Evolutionary conservation across 2,329 filamentous ascomycete genomes (phyloP), one percentile per base, ranked within the genome.

Genomic region (Didymella glomerata): DNA sequence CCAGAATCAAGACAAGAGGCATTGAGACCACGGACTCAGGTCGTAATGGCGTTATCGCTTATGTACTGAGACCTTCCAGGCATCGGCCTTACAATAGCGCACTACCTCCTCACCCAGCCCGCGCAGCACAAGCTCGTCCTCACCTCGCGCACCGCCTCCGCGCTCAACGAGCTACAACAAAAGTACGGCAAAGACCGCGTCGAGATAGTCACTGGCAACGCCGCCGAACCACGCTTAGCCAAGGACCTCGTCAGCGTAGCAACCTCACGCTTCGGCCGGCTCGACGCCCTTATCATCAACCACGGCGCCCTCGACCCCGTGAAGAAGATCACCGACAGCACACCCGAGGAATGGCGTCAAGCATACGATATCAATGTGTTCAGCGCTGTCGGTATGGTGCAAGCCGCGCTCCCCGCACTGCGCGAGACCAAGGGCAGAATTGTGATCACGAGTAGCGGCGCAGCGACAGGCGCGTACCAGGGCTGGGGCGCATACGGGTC

Each of bases 301-400:
- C 95, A 99, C 74, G 93, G 93, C 20, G 82, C 88, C 0, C 79
- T 99, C 44, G 85, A 87, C n/a, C 90, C 92, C 1, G 88, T 96
- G 41, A 86, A 86, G 49, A 86, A 85, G 57, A 80, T 98, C 44
- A 86, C 80, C 3, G 85, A 94, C 54, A 83, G 84, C 16, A 85
- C 86, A n/a, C 72, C 87, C 0, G 87, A 90, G 36, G 88, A 90
- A 61, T 97, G 93, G 91, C 89, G 87, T 70, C 78, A 80, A 2
- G 82, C 85, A 9, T 97, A 92, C 77, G 89, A 96, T 67, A 82
- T 92, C 62, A 98, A 98, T 75, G 87, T 98, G 68, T 93, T 97
- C 75, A 94, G 92, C 66, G 87, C 87, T 27, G 81, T 97, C 44
- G 88, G 87, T 32, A 82, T 97, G 77, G 91, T 96, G 57, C 87